phyloP scores from a whole-genome alignment of 176 grass and related monocot species.

The Alopecurus myosuroides region DNA sequence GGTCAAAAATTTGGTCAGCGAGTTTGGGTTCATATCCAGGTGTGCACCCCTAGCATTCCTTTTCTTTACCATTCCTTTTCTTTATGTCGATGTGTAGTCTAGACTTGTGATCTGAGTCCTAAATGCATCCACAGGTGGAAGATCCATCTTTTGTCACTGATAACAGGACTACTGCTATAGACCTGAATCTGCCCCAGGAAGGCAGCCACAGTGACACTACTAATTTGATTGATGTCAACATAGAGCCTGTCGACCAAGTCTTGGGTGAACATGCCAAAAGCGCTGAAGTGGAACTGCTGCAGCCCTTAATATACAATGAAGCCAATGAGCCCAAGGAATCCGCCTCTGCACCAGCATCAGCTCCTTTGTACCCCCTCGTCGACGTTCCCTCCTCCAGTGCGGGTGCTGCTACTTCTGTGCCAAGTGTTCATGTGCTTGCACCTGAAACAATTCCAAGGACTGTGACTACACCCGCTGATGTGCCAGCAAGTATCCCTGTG shows the following conservation, averaged over 20 bases:
- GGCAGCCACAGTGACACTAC: constrained; percentile 1
- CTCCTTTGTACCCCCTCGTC: not conserved
- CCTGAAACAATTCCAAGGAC: not conserved
- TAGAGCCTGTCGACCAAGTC: constrained; percentile 19
- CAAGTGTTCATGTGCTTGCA: constrained; percentile 13
- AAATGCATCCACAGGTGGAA: constrained; percentile 41
- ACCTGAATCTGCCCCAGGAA: constrained; percentile 69
- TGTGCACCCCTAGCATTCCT: constrained; percentile 12
- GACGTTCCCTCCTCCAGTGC: constrained; percentile 19
- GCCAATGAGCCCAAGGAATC: not conserved
- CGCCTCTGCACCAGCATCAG: not conserved
- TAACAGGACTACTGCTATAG: constrained; percentile 27
- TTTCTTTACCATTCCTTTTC: constrained; percentile 19
- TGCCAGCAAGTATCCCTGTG: not conserved
- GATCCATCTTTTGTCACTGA: constrained; percentile 33
- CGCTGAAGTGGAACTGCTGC: constrained; percentile 13
- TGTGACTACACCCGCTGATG: not conserved
- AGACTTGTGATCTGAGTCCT: not conserved
- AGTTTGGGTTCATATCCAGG: constrained; percentile 98
- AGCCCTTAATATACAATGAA: constrained; percentile 9
- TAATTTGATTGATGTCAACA: constrained; percentile 54
- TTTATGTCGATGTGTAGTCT: not conserved
- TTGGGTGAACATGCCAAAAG: constrained; percentile 12
- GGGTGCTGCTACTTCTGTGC: not conserved
- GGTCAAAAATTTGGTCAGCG: constrained; percentile 93